phyloP scores from a whole-genome alignment of 148 eudicot species.

The Nepenthes gracilis region DNA sequence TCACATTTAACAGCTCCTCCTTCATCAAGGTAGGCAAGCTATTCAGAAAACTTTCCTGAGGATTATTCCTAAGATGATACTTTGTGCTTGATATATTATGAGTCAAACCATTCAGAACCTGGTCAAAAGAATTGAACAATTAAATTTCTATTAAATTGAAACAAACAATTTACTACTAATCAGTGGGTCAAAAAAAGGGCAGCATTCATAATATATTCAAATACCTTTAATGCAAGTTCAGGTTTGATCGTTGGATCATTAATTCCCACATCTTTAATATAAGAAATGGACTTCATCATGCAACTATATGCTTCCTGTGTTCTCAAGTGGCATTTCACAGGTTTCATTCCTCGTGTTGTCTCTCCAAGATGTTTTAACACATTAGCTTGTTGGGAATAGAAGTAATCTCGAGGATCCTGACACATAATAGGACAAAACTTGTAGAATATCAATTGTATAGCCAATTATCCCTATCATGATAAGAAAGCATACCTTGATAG shows the following conservation, averaged over 20 bases:
- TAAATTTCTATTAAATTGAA: constrained; percentile 1
- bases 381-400: constrained; percentile 92
- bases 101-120: constrained; percentile 69
- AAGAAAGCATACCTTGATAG: constrained; percentile 60
- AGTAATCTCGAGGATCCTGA: constrained; percentile 98
- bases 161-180: not conserved
- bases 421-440: constrained; percentile 6
- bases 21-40: constrained; percentile 54
- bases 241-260: constrained; percentile 52
- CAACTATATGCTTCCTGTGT: constrained; percentile 54
- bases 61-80: constrained; percentile 57
- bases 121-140: constrained; percentile 9
- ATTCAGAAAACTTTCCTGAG: constrained; percentile 80
- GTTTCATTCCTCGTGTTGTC: constrained; percentile 29
- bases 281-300: constrained; percentile 38
- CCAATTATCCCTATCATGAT: constrained; percentile 1
- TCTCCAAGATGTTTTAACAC: constrained; percentile 58
- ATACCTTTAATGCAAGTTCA: constrained; percentile 77
- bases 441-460: not conserved
- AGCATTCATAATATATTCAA: no score
- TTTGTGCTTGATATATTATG: constrained; percentile 76
- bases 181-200: no score
- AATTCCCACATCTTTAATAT: constrained; percentile 43
- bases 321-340: constrained; percentile 35
- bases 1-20: constrained; percentile 71